Evolutionary conservation across 768 basidiomycete species (phyloP).

Genomic region (Clitopilus hobsonii): DNA sequence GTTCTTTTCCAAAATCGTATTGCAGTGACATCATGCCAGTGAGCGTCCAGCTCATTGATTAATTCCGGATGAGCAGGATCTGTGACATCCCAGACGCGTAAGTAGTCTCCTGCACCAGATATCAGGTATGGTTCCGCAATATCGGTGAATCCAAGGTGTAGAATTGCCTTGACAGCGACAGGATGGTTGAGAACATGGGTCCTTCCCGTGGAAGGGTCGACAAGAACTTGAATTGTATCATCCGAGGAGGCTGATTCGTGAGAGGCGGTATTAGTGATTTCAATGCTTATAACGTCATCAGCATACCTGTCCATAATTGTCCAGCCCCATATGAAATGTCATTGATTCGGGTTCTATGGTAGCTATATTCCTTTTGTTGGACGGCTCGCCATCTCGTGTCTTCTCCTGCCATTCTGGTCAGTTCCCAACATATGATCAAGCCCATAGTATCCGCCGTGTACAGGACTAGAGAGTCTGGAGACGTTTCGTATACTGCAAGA

Average conservation of each 20-base stretch:
- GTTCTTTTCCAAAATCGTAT: constrained; percentile 65
- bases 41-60: constrained; percentile 74
- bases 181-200: constrained; percentile 51
- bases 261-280: not conserved
- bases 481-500: constrained; percentile 49
- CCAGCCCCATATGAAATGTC: constrained; percentile 63
- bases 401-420: constrained; percentile 38
- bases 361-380: constrained; percentile 49
- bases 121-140: constrained; percentile 72
- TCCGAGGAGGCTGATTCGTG: constrained; percentile 76
- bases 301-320: constrained; percentile 84
- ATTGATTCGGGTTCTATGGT: constrained; percentile 84
- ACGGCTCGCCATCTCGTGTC: constrained; percentile 46
- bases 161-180: constrained; percentile 64
- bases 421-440: constrained; percentile 74
- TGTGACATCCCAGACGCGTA: constrained; percentile 79
- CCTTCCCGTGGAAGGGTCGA: constrained; percentile 31
- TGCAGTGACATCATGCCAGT: constrained; percentile 85
- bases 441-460: constrained; percentile 95
- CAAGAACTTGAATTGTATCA: constrained; percentile 68
- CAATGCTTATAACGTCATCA: not conserved
- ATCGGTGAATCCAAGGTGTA: constrained; percentile 60
- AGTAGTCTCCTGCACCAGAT: constrained; percentile 79
- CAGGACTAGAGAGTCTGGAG: constrained; percentile 45
- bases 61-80: constrained; percentile 62